These are phyloP conservation scores for Castanospermum australe DNA, from an alignment of 306 rosid species.

Conservation along the genomic window DNA sequence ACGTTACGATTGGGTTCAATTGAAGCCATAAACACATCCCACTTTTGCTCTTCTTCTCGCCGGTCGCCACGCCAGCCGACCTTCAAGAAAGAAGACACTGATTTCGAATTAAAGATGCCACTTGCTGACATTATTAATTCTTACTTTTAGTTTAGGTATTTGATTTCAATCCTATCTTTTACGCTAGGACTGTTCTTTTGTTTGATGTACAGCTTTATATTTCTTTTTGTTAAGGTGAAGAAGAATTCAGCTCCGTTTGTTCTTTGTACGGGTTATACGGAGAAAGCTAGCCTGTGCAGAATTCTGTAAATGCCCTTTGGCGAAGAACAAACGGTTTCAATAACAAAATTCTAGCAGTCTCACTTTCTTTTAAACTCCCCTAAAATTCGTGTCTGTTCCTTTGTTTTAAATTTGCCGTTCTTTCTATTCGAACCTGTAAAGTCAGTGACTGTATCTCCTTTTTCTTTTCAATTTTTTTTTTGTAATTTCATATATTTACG, in stretches of 20 bases:
- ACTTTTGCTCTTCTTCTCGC: background rate
- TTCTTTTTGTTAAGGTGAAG: conserved; percentile 15
- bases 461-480: background rate
- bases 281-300: conserved; percentile 29
- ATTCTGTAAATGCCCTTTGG: conserved; percentile 37
- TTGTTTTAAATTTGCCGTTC: conserved; percentile 28
- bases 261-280: conserved; percentile 37
- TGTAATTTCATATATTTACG: background rate
- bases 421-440: conserved; percentile 20
- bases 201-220: conserved; percentile 46
- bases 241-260: conserved; percentile 31
- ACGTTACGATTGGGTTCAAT: conserved; percentile 79
- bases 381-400: conserved; percentile 41
- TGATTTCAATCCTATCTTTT: conserved; percentile 5
- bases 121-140: conserved; percentile 39
- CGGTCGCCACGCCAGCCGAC: background rate
- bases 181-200: conserved; percentile 18
- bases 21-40: conserved; percentile 53
- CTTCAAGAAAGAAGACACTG: background rate
- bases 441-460: conserved; percentile 26
- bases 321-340: conserved; percentile 38
- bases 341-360: conserved; percentile 2
- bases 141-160: conserved; percentile 37
- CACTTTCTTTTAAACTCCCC: conserved; percentile 31
- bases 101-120: conserved; percentile 8